These are phyloP conservation scores for Seiridium cupressi DNA, from an alignment of 2,329 filamentous ascomycete genomes.

Conservation along the genomic window DNA sequence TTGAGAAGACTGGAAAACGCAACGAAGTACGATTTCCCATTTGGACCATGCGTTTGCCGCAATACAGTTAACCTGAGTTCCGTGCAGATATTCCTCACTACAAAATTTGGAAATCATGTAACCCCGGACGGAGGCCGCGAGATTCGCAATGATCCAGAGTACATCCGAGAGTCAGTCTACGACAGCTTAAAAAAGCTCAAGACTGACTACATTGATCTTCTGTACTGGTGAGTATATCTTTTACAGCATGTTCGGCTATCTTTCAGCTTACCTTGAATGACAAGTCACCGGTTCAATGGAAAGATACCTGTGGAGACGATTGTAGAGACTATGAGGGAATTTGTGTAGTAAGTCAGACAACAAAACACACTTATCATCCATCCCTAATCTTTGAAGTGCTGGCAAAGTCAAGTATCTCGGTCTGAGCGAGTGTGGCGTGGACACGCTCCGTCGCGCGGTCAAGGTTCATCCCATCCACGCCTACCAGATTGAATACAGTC, in stretches of 20 bases:
- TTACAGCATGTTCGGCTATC: too few relatives aligned
- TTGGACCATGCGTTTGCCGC: too few relatives aligned
- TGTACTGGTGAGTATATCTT: constrained; percentile 25
- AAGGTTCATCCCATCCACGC: constrained; percentile 49
- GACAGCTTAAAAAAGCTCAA: constrained; percentile 37
- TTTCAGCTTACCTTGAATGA: too few relatives aligned
- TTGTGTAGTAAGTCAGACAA: constrained; percentile 28
- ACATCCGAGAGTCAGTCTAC: constrained; percentile 37
- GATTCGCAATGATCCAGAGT: constrained; percentile 35
- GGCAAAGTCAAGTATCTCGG: constrained; percentile 59
- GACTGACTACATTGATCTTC: constrained; percentile 43
- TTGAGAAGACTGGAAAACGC: constrained; percentile 39
- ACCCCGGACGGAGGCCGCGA: constrained; percentile 16
- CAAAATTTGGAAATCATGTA: constrained; percentile 42
- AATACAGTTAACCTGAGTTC: too few relatives aligned
- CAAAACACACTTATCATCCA: not conserved
- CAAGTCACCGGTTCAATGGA: constrained; percentile 36
- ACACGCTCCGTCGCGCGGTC: constrained; percentile 48
- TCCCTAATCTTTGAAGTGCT: constrained; percentile 23
- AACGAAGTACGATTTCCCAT: constrained; percentile 22
- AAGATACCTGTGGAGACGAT: constrained; percentile 46
- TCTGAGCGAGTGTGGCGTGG: constrained; percentile 48
- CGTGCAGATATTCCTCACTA: constrained; percentile 44
- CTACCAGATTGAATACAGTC: constrained; percentile 51
- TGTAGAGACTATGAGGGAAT: constrained; percentile 38